Percentiles rank a stretch among this genome's conserved stretches.
phyloP scores from a whole-genome alignment of 176 grass and related monocot genomes.

The Poa pratensis region DNA sequence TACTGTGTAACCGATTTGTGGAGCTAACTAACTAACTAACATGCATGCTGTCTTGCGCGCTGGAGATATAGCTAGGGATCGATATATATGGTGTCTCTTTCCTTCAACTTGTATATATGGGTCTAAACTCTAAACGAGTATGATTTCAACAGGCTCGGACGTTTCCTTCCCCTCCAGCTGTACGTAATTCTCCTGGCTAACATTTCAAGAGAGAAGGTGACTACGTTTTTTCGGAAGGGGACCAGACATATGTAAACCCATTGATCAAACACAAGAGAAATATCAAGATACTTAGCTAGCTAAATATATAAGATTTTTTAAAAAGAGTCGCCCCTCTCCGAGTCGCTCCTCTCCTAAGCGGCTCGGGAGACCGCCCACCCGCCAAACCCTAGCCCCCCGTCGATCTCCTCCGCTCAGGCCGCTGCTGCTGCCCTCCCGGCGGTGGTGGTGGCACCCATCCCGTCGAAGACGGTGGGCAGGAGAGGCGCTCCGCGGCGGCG shows the following conservation, averaged over 20 bases:
- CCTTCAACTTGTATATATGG: background rate
- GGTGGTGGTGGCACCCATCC: too few species aligned
- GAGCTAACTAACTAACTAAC: background rate
- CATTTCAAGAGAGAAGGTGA: background rate
- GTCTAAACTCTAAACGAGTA: too few species aligned
- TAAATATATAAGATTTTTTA: too few species aligned
- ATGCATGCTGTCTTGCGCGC: background rate
- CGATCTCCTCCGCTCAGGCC: too few species aligned
- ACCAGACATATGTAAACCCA: background rate
- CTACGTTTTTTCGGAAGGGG: background rate
- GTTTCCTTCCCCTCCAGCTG: background rate
- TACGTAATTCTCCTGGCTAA: background rate
- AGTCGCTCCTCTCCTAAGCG: too few species aligned
- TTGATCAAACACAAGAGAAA: background rate
- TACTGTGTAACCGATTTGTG: background rate
- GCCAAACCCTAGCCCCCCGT: too few species aligned
- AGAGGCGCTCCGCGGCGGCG: too few species aligned
- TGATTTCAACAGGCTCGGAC: background rate
- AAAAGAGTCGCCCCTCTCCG: too few species aligned
- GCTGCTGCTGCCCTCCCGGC: too few species aligned
- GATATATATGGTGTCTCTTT: background rate
- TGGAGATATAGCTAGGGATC: background rate
- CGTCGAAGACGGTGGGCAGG: too few species aligned
- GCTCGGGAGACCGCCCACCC: too few species aligned
- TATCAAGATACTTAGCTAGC: background rate